Evolutionary conservation across 768 basidiomycete species (phyloP).

Genomic region (Coprinellus micaceus): DNA sequence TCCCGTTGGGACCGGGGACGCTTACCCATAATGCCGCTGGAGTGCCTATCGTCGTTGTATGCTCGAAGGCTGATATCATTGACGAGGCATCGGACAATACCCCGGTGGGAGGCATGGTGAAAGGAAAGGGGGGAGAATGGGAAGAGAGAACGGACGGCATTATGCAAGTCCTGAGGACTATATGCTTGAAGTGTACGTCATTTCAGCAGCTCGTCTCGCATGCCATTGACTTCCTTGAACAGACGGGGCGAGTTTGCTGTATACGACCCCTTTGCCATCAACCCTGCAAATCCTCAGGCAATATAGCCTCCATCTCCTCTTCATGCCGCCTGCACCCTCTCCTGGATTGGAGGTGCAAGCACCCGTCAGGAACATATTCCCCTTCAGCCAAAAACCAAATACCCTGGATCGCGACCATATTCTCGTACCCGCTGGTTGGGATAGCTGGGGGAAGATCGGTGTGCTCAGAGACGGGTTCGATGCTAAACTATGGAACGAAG

Average conservation of each 20-base stretch:
- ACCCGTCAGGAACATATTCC: slow-evolving; percentile 74
- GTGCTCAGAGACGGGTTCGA: slow-evolving; percentile 92
- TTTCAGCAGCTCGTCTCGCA: no score
- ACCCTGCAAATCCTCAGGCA: slow-evolving; percentile 76
- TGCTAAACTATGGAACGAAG: slow-evolving; percentile 72
- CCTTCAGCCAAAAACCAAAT: slow-evolving; percentile 85
- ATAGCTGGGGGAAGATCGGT: slow-evolving; percentile 94
- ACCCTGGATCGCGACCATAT: slow-evolving; percentile 90
- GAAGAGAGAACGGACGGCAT: slow-evolving; percentile 94
- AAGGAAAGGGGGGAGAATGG: slow-evolving; percentile 88
- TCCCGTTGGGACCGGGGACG: slow-evolving; percentile 82
- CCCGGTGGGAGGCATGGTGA: slow-evolving; percentile 89
- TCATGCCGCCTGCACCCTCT: slow-evolving; percentile 71
- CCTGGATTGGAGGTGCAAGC: slow-evolving; percentile 65
- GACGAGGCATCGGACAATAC: slow-evolving; percentile 76
- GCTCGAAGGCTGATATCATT: slow-evolving; percentile 91
- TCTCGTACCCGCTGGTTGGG: slow-evolving; percentile 94
- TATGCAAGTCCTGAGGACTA: slow-evolving; percentile 91
- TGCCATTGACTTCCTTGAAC: no score
- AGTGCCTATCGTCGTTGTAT: slow-evolving; percentile 83
- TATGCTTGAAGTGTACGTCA: slow-evolving; percentile 86
- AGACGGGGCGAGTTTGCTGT: slow-evolving; percentile 94
- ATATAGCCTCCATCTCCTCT: slow-evolving; percentile 80
- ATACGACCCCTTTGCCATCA: slow-evolving; percentile 77
- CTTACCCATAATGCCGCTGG: slow-evolving; percentile 85